A percentile compares a stretch with the other conserved stretches of the same genome.
These are phyloP conservation scores for Echites panduratus DNA, from an alignment of 257 asterid genomes.

Conservation along the genomic window DNA sequence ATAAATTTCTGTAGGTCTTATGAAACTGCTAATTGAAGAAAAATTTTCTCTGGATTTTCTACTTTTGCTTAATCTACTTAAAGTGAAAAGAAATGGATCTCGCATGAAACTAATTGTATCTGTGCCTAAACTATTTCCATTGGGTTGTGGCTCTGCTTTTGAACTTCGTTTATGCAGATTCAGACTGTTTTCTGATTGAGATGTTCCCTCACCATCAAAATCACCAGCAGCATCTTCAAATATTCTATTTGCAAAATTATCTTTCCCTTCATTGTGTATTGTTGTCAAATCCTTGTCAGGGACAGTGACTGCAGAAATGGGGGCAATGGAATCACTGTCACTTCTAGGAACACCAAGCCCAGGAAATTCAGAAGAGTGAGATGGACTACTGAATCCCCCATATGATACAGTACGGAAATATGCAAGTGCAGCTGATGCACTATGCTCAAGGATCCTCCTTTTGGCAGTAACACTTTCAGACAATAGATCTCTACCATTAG, in stretches of 20 bases:
- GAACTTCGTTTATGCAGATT: constrained; percentile 31
- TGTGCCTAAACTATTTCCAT: constrained; percentile 4
- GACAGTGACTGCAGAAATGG: constrained; percentile 25
- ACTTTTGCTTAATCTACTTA: constrained; percentile 32
- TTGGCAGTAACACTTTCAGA: constrained; percentile 48
- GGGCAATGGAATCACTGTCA: constrained; percentile 21
- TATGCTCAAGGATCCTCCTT: constrained; percentile 71
- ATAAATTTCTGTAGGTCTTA: constrained; percentile 16
- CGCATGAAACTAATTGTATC: constrained; percentile 24
- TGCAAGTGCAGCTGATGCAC: constrained; percentile 77
- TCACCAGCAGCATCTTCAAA: constrained; percentile 28
- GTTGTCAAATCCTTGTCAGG: constrained; percentile 26
- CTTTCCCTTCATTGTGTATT: constrained; percentile 19
- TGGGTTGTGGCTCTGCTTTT: constrained; percentile 27
- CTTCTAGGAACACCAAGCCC: constrained; percentile 23
- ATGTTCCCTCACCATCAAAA: constrained; percentile 26
- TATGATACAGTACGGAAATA: constrained; percentile 41
- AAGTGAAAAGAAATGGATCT: constrained; percentile 48
- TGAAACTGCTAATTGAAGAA: constrained; percentile 28
- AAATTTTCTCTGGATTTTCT: constrained; percentile 24
- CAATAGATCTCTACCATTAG: constrained; percentile 55
- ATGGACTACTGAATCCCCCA: constrained; percentile 31
- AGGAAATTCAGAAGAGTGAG: constrained; percentile 29
- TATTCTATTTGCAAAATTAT: constrained; percentile 25
- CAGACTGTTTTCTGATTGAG: constrained; percentile 25